phyloP scores from a whole-genome alignment of 371 early-diverging fungal genomes.

The Syncephalastrum racemosum region DNA sequence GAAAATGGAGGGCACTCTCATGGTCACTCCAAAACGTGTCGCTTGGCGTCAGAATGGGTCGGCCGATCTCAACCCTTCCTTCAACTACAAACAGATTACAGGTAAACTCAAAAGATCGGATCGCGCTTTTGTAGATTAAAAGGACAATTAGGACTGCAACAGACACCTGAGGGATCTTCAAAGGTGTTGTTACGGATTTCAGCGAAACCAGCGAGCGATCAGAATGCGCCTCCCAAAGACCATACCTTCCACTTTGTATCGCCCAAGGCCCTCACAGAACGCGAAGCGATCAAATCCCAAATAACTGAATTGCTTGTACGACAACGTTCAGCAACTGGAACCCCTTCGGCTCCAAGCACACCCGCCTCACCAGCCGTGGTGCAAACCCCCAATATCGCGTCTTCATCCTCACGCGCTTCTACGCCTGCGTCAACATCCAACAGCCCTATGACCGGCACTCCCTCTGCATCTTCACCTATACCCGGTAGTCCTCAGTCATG shows the following conservation, averaged over 20 bases:
- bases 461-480: conserved; percentile 8
- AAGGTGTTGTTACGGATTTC: conserved; percentile 44
- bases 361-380: conserved; percentile 4
- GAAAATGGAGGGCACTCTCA: conserved; percentile 54
- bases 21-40: conserved; percentile 54
- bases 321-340: conserved; percentile 17
- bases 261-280: conserved; percentile 48
- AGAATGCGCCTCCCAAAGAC: conserved; percentile 30
- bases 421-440: conserved; percentile 20
- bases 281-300: conserved; percentile 58
- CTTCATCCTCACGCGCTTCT: too few species aligned
- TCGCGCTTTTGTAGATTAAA: background rate
- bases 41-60: conserved; percentile 59
- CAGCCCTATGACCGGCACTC: conserved; percentile 17
- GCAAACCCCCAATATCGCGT: conserved; percentile 14
- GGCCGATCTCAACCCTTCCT: conserved; percentile 44
- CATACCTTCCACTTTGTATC: conserved; percentile 58
- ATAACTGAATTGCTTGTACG: conserved; percentile 50
- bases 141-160: conserved; percentile 25
- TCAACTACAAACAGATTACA: conserved; percentile 39
- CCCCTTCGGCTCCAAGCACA: conserved; percentile 11
- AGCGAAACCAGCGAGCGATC: conserved; percentile 4
- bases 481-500: conserved; percentile 17
- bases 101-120: conserved; percentile 15
- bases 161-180: conserved; percentile 43